phyloP scores from a whole-genome alignment of 495 filamentous ascomycete genomes.

The Trichocladium antarcticum region DNA sequence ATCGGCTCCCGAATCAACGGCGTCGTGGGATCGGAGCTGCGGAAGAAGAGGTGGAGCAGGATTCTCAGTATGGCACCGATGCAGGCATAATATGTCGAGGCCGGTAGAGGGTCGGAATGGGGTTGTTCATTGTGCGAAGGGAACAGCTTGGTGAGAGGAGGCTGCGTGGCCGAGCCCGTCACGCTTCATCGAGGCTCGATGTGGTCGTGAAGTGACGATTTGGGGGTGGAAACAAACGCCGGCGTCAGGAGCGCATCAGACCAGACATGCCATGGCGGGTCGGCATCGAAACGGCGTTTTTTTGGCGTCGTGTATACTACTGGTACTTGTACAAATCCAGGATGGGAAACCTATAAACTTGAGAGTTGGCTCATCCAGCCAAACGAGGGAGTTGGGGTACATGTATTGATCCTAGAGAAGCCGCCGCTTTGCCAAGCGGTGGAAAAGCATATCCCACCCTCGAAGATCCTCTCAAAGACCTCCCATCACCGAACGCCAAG shows the following conservation, averaged over 20 bases:
- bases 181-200: too few species aligned
- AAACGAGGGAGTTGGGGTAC: not conserved
- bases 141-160: not conserved
- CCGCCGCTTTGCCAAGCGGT: not conserved
- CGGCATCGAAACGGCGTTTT: constrained; percentile 9
- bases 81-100: constrained; percentile 55
- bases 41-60: constrained; percentile 89
- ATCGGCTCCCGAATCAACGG: constrained; percentile 88
- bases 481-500: constrained; percentile 8
- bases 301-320: constrained; percentile 15
- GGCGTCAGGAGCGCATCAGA: not conserved
- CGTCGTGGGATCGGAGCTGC: constrained; percentile 76
- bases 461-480: not conserved
- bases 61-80: constrained; percentile 92
- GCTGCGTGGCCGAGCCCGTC: too few species aligned
- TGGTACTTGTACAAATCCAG: constrained; percentile 16
- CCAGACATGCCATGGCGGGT: not conserved
- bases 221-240: not conserved
- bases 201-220: not conserved
- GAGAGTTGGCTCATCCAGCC: not conserved
- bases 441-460: not conserved
- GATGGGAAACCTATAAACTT: not conserved
- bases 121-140: not conserved
- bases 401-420: constrained; percentile 4
- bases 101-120: not conserved